Base-by-base conservation (phyloP, 2,329 filamentous ascomycete genomes). In the Fusarium oligoseptatum region DNA sequence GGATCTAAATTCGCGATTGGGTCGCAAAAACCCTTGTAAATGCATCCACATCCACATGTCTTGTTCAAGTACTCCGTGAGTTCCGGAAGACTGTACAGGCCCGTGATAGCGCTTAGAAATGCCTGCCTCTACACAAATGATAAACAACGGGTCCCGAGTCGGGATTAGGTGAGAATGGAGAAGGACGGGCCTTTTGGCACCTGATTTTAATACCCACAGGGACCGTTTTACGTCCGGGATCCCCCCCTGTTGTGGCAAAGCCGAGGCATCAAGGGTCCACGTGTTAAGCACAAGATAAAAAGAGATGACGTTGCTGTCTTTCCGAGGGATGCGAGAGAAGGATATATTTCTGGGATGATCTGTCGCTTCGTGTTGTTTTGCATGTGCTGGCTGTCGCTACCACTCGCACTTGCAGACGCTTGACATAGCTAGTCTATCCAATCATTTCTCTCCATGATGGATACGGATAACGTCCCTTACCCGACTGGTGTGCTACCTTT, bases 401-500 rank as follows among this genome's bases (percentile, higher is more conserved):
- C 48, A 52, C 24, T 52, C 9, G 15, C 32, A n/a, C 17, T 11
- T 52, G 24, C 27, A 52, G 48, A 52, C 48, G 48, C 48, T 52
- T 17, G 43, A 48, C 48, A 52, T 52, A 29, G 48, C 24, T n/a
- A 27, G 48, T 32, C 24, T n/a, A n/a, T 52, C 48, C 48, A 52
- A 52, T 52, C 24, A 52, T 12, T 14, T 24, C 9, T 3, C 8
- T 32, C 5, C 48, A 52, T 17, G 27, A 52, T 52, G 48, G 48
- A 52, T 27, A n/a, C 48, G 24, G 14, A 48, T 24, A 48, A 27
- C 43, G 2, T 48, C 43, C 43, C 48, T 3, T 45, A 45, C 80
- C 82, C 74, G 58, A 76, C 77, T 72, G 86, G 86, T 69, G 80
- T 86, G 14, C 82, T 87, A 77, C 89, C 89, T 66, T 80, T 90